Percentiles rank a stretch among this genome's conserved stretches.
Conservation (phyloP, 164 flowering plant species). For the Stephania cephalantha region DNA sequence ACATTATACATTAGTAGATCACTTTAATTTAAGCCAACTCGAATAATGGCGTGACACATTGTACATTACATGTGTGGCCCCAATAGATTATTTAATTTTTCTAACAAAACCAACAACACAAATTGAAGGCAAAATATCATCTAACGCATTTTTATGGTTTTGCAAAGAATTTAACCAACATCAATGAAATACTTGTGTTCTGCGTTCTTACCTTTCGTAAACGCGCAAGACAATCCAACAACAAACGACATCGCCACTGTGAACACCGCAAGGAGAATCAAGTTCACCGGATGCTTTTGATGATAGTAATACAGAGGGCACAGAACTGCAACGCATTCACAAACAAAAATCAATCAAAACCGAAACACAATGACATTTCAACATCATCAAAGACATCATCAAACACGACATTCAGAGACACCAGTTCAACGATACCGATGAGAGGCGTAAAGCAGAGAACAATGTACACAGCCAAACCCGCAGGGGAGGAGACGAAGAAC, state of each 20-base stretch:
- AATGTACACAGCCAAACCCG: constrained; percentile 59
- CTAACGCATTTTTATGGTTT: background rate
- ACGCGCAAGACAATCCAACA: constrained; percentile 58
- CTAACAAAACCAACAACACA: background rate
- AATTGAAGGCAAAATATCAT: background rate
- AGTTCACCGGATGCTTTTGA: constrained; percentile 58
- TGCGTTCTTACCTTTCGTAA: constrained; percentile 39
- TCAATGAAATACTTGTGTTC: background rate
- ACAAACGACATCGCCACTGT: constrained; percentile 44
- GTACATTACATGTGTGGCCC: too few species aligned
- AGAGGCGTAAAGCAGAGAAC: constrained; percentile 45
- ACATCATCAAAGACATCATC: too few species aligned
- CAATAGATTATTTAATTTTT: too few species aligned
- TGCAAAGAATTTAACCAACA: background rate
- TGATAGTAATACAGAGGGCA: constrained; percentile 51
- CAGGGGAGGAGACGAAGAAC: constrained; percentile 39
- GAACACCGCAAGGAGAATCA: constrained; percentile 46
- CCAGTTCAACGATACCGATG: constrained; percentile 27
- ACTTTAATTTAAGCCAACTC: too few species aligned
- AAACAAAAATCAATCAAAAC: background rate
- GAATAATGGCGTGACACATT: too few species aligned
- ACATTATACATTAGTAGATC: too few species aligned
- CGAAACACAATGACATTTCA: background rate
- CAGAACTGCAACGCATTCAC: constrained; percentile 35
- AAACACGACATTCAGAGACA: background rate